These are phyloP conservation scores for Chaetoscypha palmicola DNA, from an alignment of 2,329 filamentous ascomycete species.

Conservation along the genomic window DNA sequence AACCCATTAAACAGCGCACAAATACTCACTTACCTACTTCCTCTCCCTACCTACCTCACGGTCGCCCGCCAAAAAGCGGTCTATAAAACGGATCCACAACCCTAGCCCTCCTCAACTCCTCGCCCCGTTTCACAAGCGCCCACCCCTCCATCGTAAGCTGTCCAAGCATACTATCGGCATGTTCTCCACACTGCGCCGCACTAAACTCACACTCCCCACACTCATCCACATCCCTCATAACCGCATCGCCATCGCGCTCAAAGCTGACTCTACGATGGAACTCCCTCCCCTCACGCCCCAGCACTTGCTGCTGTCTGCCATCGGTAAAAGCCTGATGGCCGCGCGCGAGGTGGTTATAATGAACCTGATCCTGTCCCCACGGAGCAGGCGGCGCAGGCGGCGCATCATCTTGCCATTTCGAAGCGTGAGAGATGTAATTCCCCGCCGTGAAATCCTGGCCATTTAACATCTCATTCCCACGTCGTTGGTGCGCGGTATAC, in stretches of 20 bases:
- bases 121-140: no score
- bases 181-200: no score
- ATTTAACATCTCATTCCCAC: no score
- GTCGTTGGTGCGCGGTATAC: no score
- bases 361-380: not conserved
- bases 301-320: not conserved
- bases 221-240: constrained; percentile 1
- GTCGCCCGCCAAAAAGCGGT: no score
- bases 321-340: not conserved
- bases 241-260: not conserved
- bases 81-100: no score
- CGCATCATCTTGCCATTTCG: not conserved
- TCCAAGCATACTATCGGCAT: no score
- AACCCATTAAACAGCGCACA: no score
- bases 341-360: not conserved
- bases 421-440: not conserved
- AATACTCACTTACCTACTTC: no score
- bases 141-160: no score
- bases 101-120: no score
- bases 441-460: not conserved
- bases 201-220: not conserved
- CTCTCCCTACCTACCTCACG: no score
- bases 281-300: not conserved
- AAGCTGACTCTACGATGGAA: not conserved
- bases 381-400: not conserved